Evolutionary conservation across 2,329 filamentous ascomycete species (phyloP), one percentile per base, ranked within the genome.

Genomic region (Fusarium nodosum): DNA sequence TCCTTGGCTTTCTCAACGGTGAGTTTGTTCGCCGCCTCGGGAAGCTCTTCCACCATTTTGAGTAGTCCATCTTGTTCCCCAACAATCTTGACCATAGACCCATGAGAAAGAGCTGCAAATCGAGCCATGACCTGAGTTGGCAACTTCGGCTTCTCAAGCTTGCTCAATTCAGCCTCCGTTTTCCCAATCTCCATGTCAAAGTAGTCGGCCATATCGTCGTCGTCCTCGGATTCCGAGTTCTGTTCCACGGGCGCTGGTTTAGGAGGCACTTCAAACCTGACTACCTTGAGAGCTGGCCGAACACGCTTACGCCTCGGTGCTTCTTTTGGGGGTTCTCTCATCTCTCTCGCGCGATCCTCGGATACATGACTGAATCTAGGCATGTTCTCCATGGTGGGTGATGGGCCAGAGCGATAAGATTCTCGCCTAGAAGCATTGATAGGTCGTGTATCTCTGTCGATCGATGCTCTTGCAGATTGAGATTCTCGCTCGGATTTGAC

Each of bases 191-290:
- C 80, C 55, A 80, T 79, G 54, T 84, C 81, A 55, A 89, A 87
- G 61, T 86, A 86, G 53, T 87, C 85, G 20, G 83, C 86, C 79
- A 88, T 85, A 45, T 87, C 84, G 48, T 88, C 87, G 59, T 89
- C 87, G 44, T 88, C 85, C 52, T 88, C 86, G 0, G 85, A 87
- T 46, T 85, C 84, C 3, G 78, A 79, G 38, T 76, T 77, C 50
- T 79, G 75, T 36, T 79, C 77, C 24, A 72, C 69, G 3, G 66
- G 66, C 1, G 74, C 68, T 53, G 76, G 74, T 60, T 80, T 82
- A 10, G 78, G 75, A 4, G 83, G 82, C 24, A 85, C 51, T 22
- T 79, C 76, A 51, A 84, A 81, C 50, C 76, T 79, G 9, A 81
- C 78, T 20, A 78, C 74, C 16, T 75, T 73, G 15, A 83, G 61